A percentile compares a stretch with the other conserved stretches of the same genome.
Conservation (phyloP, 1,284 basidiomycete species). For the Irpex sp. region DNA sequence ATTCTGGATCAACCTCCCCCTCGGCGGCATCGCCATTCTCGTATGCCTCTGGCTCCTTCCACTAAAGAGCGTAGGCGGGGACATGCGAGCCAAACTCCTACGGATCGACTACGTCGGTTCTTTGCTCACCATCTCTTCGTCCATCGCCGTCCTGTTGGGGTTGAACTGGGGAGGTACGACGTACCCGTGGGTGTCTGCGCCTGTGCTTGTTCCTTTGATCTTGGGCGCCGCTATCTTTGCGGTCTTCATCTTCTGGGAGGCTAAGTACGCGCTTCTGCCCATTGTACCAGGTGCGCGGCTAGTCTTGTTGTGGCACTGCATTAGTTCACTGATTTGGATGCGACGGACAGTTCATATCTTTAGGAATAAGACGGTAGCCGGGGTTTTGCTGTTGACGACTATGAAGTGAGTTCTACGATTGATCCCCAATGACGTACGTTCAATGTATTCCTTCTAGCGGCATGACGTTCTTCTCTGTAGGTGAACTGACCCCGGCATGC, state of each 20-base stretch:
- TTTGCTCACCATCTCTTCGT: slow-evolving; percentile 34
- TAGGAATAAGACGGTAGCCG: slow-evolving; percentile 41
- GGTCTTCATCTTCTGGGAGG: slow-evolving; percentile 41
- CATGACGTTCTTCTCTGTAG: slow-evolving; percentile 15
- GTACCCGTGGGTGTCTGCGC: slow-evolving; percentile 34
- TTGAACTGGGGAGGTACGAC: slow-evolving; percentile 31
- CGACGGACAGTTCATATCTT: slow-evolving; percentile 34
- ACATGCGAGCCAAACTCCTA: slow-evolving; percentile 23
- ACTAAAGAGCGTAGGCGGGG: slow-evolving; percentile 35
- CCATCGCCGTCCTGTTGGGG: slow-evolving; percentile 35
- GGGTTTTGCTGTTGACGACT: slow-evolving; percentile 34
- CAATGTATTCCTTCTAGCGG: slow-evolving; percentile 1
- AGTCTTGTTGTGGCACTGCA: background rate
- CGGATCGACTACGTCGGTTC: slow-evolving; percentile 42
- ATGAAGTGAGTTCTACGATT: slow-evolving; percentile 26
- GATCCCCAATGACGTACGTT: background rate
- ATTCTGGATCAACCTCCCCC: slow-evolving; percentile 33
- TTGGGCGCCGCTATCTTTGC: slow-evolving; percentile 33
- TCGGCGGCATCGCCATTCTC: slow-evolving; percentile 30
- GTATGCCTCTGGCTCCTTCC: slow-evolving; percentile 39
- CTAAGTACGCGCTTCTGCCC: slow-evolving; percentile 36
- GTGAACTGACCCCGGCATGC: background rate
- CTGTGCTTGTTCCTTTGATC: slow-evolving; percentile 38
- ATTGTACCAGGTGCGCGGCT: slow-evolving; percentile 26
- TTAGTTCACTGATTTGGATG: background rate